phyloP scores from a whole-genome alignment of 179 eudicot species.

The Patellifolia procumbens region DNA sequence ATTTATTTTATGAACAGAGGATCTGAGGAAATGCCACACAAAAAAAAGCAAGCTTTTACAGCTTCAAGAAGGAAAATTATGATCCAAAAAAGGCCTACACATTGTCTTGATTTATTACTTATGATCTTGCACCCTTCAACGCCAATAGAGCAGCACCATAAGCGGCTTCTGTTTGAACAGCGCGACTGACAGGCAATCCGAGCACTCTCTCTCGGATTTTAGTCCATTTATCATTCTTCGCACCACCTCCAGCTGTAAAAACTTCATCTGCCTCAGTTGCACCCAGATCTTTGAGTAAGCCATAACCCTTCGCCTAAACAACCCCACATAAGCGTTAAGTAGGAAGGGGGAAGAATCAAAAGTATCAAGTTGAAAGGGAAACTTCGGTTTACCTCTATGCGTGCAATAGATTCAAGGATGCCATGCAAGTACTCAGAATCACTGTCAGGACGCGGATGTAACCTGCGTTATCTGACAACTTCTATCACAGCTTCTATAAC shows the following conservation, averaged over 20 bases:
- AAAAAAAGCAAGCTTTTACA: too few species aligned
- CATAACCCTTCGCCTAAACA: conserved; percentile 75
- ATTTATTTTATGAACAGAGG: too few species aligned
- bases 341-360: not conserved
- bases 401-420: conserved; percentile 90
- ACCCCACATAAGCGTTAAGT: not conserved
- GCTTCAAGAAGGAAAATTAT: too few species aligned
- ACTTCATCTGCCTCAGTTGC: conserved; percentile 87
- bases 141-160: conserved; percentile 97
- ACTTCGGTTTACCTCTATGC: conserved; percentile 67
- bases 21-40: too few species aligned
- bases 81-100: too few species aligned
- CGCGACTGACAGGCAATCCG: conserved; percentile 73
- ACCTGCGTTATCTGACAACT: conserved; percentile 38
- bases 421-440: conserved; percentile 91
- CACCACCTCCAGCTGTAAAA: conserved; percentile 92
- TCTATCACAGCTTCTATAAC: not conserved
- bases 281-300: conserved; percentile 72
- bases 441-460: conserved; percentile 80
- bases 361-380: not conserved
- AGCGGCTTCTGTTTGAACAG: conserved; percentile 94
- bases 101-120: not conserved
- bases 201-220: conserved; percentile 79
- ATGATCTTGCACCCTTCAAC: conserved; percentile 47
- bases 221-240: conserved; percentile 79